These are phyloP conservation scores for Curvularia hawaiiensis DNA, from an alignment of 2,329 filamentous ascomycete genomes.

Conservation along the genomic window DNA sequence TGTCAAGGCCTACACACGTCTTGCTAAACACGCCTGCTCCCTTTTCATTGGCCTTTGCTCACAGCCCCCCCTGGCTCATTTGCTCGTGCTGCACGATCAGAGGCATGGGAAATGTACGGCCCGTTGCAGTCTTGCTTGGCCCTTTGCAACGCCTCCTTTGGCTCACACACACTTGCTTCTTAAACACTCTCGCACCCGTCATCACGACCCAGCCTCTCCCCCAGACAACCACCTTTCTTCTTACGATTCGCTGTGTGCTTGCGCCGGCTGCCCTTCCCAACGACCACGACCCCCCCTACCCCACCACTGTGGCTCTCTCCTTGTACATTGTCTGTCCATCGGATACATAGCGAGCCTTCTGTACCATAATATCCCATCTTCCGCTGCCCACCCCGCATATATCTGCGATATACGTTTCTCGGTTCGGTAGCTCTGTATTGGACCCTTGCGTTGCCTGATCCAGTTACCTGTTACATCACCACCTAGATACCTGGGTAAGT, in stretches of 20 bases:
- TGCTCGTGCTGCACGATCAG: slow-evolving; percentile 37
- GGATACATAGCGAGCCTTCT: slow-evolving; percentile 10
- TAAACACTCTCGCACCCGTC: slow-evolving; percentile 37
- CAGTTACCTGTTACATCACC: slow-evolving; percentile 15
- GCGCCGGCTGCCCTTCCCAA: slow-evolving; percentile 27
- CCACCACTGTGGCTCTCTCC: slow-evolving; percentile 22
- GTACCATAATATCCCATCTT: slow-evolving; percentile 16
- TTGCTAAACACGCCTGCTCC: slow-evolving; percentile 38
- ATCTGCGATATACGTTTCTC: slow-evolving; percentile 14
- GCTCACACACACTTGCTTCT: slow-evolving; percentile 29
- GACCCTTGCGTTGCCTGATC: slow-evolving; percentile 8
- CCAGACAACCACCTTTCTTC: slow-evolving; percentile 12
- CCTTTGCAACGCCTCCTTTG: slow-evolving; percentile 41
- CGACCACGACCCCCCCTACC: slow-evolving; percentile 6
- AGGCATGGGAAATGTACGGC: slow-evolving; percentile 45
- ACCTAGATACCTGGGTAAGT: slow-evolving; percentile 19
- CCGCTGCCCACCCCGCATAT: slow-evolving; percentile 12
- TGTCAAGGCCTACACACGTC: slow-evolving; percentile 44
- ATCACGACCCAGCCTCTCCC: slow-evolving; percentile 26
- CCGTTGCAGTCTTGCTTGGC: slow-evolving; percentile 47
- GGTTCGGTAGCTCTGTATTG: slow-evolving; percentile 16
- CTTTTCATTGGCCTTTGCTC: slow-evolving; percentile 34
- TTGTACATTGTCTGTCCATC: slow-evolving; percentile 29
- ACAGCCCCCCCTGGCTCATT: slow-evolving; percentile 33
- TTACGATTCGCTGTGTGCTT: slow-evolving; percentile 42